phyloP scores from a whole-genome alignment of 1,284 basidiomycete genomes.

The Mycocalia duriaeana region DNA sequence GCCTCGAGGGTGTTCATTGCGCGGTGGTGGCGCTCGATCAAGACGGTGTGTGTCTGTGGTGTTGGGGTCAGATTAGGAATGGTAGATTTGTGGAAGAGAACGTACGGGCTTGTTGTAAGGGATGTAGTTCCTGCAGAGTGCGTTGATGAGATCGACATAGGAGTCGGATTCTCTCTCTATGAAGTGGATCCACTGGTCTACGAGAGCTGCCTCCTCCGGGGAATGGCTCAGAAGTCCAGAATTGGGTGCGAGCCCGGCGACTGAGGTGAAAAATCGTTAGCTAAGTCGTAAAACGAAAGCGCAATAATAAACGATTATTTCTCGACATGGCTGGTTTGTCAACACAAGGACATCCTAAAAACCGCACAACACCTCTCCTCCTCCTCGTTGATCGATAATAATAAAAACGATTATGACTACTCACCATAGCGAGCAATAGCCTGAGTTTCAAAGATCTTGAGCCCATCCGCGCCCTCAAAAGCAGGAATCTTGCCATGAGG shows the following conservation, averaged over 20 bases:
- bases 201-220: conserved; percentile 35
- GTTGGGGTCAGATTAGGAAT: neutral
- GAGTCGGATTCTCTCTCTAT: conserved; percentile 34
- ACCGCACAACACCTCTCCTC: conserved; percentile 21
- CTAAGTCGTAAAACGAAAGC: conserved; percentile 11
- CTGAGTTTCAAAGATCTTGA: conserved; percentile 73
- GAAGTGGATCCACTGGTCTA: conserved; percentile 46
- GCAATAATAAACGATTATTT: conserved; percentile 30
- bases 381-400: conserved; percentile 16
- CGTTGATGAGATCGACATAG: conserved; percentile 30
- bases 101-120: conserved; percentile 61
- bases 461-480: conserved; percentile 75
- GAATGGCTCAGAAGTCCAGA: conserved; percentile 36
- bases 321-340: conserved; percentile 59
- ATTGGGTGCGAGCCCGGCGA: conserved; percentile 51
- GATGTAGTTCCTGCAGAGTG: conserved; percentile 33
- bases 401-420: conserved; percentile 38
- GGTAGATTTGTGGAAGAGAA: conserved; percentile 1
- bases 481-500: conserved; percentile 84
- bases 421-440: conserved; percentile 89
- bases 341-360: conserved; percentile 64
- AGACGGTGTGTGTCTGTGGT: conserved; percentile 48
- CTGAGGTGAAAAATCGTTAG: conserved; percentile 35
- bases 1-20: conserved; percentile 66
- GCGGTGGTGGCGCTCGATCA: conserved; percentile 50